A percentile compares a stretch with the other conserved stretches of the same genome.
These are phyloP conservation scores for Coemansia reversa DNA, from an alignment of 192 early-diverging fungal genomes.

Conservation along the genomic window DNA sequence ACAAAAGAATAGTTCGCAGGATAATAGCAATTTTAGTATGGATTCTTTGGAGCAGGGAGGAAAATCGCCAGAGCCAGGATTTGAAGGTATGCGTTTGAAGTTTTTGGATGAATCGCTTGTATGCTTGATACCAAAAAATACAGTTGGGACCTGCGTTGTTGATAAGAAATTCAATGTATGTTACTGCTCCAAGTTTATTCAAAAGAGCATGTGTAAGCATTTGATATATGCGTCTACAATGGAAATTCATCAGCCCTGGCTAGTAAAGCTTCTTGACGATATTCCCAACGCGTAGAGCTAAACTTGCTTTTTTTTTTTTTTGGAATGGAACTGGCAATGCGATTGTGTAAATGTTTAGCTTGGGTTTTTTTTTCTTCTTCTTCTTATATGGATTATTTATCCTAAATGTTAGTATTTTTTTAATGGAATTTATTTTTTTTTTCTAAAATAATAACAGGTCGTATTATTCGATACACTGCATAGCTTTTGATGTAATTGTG, in stretches of 20 bases:
- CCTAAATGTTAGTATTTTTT: too few species aligned
- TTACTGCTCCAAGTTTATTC: constrained; percentile 24
- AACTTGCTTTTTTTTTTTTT: not conserved
- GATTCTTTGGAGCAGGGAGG: constrained; percentile 29
- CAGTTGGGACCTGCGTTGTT: constrained; percentile 14
- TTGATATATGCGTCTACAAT: constrained; percentile 27
- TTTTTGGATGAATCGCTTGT: constrained; percentile 4
- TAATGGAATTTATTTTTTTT: too few species aligned
- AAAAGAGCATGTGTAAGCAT: constrained; percentile 25
- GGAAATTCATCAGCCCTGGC: constrained; percentile 32
- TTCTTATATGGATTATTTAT: too few species aligned
- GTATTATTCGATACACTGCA: too few species aligned
- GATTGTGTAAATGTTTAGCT: not conserved
- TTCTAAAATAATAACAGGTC: too few species aligned
- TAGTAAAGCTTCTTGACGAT: constrained; percentile 15
- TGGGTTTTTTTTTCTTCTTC: not conserved
- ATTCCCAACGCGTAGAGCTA: constrained; percentile 17
- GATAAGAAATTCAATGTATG: constrained; percentile 31
- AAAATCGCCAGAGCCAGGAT: not conserved
- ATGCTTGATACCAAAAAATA: constrained; percentile 7
- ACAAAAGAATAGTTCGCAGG: not conserved
- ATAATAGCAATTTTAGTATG: constrained; percentile 12
- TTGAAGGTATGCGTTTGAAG: not conserved
- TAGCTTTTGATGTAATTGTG: too few species aligned
- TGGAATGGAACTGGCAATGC: not conserved